Conservation (phyloP, 176 grass and related monocot species). For the Metroxylon sagu region DNA sequence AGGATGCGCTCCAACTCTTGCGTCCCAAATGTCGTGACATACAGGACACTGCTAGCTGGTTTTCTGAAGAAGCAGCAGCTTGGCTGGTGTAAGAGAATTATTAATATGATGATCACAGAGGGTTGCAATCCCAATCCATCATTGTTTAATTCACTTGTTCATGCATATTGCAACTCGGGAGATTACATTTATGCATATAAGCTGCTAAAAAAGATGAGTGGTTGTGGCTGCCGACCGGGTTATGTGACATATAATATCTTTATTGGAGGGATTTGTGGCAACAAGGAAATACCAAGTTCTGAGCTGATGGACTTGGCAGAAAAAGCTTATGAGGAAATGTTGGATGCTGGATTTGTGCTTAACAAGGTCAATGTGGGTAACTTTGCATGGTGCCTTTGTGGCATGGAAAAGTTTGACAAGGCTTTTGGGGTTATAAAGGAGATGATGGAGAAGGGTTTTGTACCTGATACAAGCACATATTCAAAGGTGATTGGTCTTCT, state of each 20-base stretch:
- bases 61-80: conserved; percentile 84
- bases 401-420: conserved; percentile 70
- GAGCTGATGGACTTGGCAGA: conserved; percentile 64
- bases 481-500: conserved; percentile 69
- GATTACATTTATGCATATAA: conserved; percentile 92
- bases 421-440: conserved; percentile 82
- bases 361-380: conserved; percentile 87
- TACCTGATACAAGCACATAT: conserved; percentile 79
- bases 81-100: conserved; percentile 97
- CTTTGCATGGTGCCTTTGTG: conserved; percentile 74
- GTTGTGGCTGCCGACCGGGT: conserved; percentile 59
- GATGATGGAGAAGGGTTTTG: conserved; percentile 86
- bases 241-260: conserved; percentile 89
- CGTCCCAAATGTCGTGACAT: conserved; percentile 81
- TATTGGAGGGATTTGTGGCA: conserved; percentile 87
- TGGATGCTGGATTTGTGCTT: conserved; percentile 54
- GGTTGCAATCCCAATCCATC: conserved; percentile 77
- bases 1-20: conserved; percentile 84
- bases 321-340: conserved; percentile 84
- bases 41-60: conserved; percentile 75
- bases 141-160: conserved; percentile 87
- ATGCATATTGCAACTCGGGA: conserved; percentile 54
- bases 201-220: conserved; percentile 66
- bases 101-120: conserved; percentile 93
- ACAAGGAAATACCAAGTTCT: conserved; percentile 33